phyloP scores from a whole-genome alignment of 495 filamentous ascomycete species.

The Penicillium odoratum region DNA sequence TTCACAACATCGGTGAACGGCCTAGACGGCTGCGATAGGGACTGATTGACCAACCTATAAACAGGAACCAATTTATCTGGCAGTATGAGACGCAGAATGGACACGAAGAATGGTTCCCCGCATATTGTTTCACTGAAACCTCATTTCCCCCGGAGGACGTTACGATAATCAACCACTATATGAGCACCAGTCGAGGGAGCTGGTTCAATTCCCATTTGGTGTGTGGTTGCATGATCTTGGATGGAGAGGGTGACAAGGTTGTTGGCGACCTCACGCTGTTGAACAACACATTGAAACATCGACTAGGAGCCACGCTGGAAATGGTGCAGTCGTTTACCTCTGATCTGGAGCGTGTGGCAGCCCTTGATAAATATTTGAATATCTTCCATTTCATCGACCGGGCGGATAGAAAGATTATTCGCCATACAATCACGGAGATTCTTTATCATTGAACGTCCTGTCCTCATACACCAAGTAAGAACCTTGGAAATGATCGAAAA shows the following conservation, averaged over 20 bases:
- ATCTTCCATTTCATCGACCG: background rate
- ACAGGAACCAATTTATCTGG: conserved; percentile 44
- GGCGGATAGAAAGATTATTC: conserved; percentile 14
- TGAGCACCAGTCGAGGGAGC: conserved; percentile 32
- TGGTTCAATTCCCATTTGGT: conserved; percentile 53
- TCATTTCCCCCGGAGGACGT: conserved; percentile 57
- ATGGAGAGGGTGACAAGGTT: conserved; percentile 36
- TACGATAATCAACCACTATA: conserved; percentile 58
- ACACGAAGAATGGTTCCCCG: conserved; percentile 44
- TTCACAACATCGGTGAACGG: conserved; percentile 40
- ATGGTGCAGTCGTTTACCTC: conserved; percentile 12
- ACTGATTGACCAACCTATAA: conserved; percentile 17
- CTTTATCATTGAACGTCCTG: background rate
- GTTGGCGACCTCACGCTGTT: conserved; percentile 57
- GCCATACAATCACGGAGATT: conserved; percentile 16
- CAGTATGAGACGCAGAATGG: conserved; percentile 51
- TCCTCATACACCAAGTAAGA: no score
- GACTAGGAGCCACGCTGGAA: conserved; percentile 13
- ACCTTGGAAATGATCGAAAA: background rate
- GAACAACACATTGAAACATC: conserved; percentile 41
- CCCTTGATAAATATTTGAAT: conserved; percentile 17
- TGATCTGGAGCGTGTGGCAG: conserved; percentile 20
- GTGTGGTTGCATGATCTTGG: conserved; percentile 47
- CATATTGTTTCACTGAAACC: conserved; percentile 57
- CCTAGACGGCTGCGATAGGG: conserved; percentile 40